Conservation (phyloP, 148 eudicot species). For the Nepenthes gracilis region DNA sequence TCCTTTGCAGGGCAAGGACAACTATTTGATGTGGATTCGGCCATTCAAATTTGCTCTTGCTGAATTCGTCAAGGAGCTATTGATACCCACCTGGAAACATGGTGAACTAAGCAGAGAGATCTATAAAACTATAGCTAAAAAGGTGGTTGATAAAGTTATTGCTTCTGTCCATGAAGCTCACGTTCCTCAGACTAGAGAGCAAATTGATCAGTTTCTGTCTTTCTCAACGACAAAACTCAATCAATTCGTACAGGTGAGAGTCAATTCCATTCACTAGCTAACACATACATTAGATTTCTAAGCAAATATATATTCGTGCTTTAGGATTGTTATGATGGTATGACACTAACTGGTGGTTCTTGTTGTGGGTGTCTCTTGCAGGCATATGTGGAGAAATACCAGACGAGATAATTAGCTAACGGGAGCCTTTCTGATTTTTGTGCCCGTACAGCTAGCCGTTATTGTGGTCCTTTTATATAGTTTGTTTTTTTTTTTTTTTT, state of each 20-base stretch:
- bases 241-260: slow-evolving; percentile 81
- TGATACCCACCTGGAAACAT: slow-evolving; percentile 86
- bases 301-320: neutral
- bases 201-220: slow-evolving; percentile 62
- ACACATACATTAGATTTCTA: neutral
- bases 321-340: neutral
- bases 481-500: no score
- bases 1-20: slow-evolving; percentile 25
- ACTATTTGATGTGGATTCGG: slow-evolving; percentile 59
- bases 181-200: slow-evolving; percentile 66
- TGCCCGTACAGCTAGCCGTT: neutral
- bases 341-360: neutral
- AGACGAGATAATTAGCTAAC: slow-evolving; percentile 18
- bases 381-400: slow-evolving; percentile 63
- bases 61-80: slow-evolving; percentile 78
- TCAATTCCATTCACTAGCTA: neutral
- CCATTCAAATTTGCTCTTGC: slow-evolving; percentile 65
- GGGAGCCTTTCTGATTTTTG: slow-evolving; percentile 4
- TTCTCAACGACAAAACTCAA: slow-evolving; percentile 59
- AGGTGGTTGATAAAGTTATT: slow-evolving; percentile 77
- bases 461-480: neutral
- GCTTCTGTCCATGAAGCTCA: slow-evolving; percentile 46
- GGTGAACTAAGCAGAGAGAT: slow-evolving; percentile 73
- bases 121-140: slow-evolving; percentile 69
- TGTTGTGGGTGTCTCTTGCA: slow-evolving; percentile 18